These are phyloP conservation scores for Magnolia kwangsiensis DNA, from an alignment of 164 flowering plant species.

Conservation along the genomic window DNA sequence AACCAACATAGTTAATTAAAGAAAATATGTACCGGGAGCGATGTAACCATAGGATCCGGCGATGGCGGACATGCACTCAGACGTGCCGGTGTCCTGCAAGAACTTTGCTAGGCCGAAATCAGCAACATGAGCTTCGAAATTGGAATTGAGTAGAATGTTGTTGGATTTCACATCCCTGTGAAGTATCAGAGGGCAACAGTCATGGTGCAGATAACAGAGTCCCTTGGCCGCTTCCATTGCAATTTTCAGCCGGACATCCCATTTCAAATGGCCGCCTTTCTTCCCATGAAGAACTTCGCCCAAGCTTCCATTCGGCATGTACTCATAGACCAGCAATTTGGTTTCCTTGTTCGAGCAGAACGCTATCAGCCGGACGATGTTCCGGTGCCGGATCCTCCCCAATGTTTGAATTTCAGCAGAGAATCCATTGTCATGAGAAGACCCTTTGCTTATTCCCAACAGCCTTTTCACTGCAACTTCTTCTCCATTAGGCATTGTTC, in stretches of 20 bases:
- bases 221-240: conserved; percentile 76
- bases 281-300: conserved; percentile 75
- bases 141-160: conserved; percentile 60
- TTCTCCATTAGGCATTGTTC: conserved; percentile 55
- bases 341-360: conserved; percentile 62
- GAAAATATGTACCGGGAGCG: conserved; percentile 59
- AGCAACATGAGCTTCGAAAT: conserved; percentile 75
- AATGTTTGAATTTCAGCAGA: conserved; percentile 62
- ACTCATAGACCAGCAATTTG: conserved; percentile 71
- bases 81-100: conserved; percentile 55
- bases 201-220: conserved; percentile 75
- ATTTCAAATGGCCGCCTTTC: conserved; percentile 46
- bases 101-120: conserved; percentile 82
- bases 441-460: conserved; percentile 47
- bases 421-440: conserved; percentile 65
- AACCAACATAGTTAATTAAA: neutral
- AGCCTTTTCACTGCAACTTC: conserved; percentile 66
- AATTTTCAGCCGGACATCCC: conserved; percentile 62
- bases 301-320: conserved; percentile 78
- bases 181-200: conserved; percentile 62
- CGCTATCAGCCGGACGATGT: conserved; percentile 59
- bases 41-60: conserved; percentile 88
- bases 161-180: conserved; percentile 82
- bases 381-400: conserved; percentile 63
- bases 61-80: conserved; percentile 79